Evolutionary conservation across 2,329 filamentous ascomycete genomes (phyloP).

Genomic region (Phyllosticta citrichinensis): DNA sequence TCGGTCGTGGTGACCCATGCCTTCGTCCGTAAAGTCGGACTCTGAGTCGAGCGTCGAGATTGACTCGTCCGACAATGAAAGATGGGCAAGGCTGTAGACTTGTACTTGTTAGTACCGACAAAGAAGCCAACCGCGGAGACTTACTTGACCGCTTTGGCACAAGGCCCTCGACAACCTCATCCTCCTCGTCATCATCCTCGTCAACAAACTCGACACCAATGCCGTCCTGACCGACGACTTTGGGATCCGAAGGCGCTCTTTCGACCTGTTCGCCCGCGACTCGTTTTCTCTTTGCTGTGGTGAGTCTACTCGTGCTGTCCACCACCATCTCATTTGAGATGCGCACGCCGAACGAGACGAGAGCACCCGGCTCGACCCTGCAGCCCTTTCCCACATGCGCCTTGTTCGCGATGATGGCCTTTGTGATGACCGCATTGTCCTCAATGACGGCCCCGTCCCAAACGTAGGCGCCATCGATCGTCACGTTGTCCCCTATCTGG

Average conservation of each 20-base stretch:
- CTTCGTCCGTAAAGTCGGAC: conserved; percentile 29
- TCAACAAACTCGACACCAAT: conserved; percentile 49
- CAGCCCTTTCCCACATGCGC: conserved; percentile 62
- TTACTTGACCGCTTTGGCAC: conserved; percentile 25
- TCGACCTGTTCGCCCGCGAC: conserved; percentile 32
- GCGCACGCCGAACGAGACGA: conserved; percentile 70
- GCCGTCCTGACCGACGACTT: conserved; percentile 48
- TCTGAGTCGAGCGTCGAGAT: conserved; percentile 55
- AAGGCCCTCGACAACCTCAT: conserved; percentile 39
- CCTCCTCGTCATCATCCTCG: conserved; percentile 54
- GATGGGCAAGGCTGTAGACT: conserved; percentile 43
- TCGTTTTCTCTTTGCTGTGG: conserved; percentile 35
- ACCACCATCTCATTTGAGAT: conserved; percentile 52
- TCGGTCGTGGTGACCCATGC: conserved; percentile 43
- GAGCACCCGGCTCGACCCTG: conserved; percentile 58
- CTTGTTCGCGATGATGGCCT: conserved; percentile 67
- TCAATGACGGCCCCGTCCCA: conserved; percentile 78
- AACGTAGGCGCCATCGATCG: conserved; percentile 68
- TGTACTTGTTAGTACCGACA: neutral
- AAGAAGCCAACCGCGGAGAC: conserved; percentile 10
- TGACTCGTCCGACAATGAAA: conserved; percentile 41
- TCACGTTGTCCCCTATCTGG: conserved; percentile 75
- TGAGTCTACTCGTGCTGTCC: conserved; percentile 34
- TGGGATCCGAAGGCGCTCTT: conserved; percentile 33
- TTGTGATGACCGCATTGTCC: conserved; percentile 59